A percentile compares a stretch with the other conserved stretches of the same genome.
Evolutionary conservation across 2,329 filamentous ascomycete species (phyloP).

Genomic region (Sporothrix dimorphospora): DNA sequence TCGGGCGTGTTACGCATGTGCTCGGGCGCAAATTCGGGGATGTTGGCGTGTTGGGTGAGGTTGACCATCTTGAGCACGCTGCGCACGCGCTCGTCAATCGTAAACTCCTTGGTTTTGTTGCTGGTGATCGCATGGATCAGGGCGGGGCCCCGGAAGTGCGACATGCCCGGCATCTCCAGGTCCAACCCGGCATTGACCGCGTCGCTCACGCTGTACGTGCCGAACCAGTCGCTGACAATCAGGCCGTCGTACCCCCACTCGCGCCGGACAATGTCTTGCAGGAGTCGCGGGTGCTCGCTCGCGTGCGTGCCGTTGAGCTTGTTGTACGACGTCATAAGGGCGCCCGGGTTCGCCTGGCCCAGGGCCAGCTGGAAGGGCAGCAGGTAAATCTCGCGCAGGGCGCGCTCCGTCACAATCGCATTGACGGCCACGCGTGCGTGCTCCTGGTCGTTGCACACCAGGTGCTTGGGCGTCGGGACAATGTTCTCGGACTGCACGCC

Average conservation of each 20-base stretch:
- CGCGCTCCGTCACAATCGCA: conserved; percentile 44
- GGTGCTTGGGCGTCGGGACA: conserved; percentile 47
- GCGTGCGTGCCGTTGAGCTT: conserved; percentile 47
- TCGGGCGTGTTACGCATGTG: conserved; percentile 25
- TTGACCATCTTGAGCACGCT: conserved; percentile 37
- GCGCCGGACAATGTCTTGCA: conserved; percentile 43
- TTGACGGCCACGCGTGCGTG: conserved; percentile 44
- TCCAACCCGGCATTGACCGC: conserved; percentile 36
- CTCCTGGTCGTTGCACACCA: conserved; percentile 48
- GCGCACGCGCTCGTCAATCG: conserved; percentile 39
- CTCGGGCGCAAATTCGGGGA: conserved; percentile 30
- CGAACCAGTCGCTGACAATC: conserved; percentile 47
- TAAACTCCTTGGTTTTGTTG: conserved; percentile 36
- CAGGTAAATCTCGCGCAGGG: conserved; percentile 47
- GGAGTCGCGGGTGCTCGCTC: conserved; percentile 43
- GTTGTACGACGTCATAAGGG: conserved; percentile 47
- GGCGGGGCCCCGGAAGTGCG: conserved; percentile 36
- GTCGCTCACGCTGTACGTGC: conserved; percentile 38
- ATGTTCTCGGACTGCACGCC: conserved; percentile 44
- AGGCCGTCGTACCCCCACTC: conserved; percentile 47
- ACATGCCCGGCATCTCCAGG: conserved; percentile 41
- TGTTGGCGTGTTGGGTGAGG: neutral
- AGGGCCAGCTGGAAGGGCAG: conserved; percentile 46
- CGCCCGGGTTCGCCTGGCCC: conserved; percentile 41
- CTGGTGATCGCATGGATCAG: conserved; percentile 24